Conservation (phyloP, 2,329 filamentous ascomycete species). For the Diaporthe ilicicola region DNA sequence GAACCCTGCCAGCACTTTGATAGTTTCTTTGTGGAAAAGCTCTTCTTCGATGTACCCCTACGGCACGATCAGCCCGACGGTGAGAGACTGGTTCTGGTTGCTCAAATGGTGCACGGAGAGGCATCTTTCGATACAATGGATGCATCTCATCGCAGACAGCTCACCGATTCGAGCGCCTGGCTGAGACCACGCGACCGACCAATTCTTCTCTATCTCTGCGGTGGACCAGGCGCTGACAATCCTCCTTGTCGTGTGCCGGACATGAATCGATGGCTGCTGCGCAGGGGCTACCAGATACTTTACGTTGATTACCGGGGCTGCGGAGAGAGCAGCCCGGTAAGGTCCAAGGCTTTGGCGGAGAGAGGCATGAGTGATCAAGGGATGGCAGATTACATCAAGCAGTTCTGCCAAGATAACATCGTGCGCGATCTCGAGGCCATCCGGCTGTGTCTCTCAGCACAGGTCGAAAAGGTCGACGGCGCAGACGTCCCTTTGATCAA, state of each 20-base stretch:
- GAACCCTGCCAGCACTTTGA: background rate
- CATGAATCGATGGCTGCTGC: constrained; percentile 67
- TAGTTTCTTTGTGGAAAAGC: background rate
- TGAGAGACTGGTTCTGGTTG: background rate
- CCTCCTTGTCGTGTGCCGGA: constrained; percentile 29
- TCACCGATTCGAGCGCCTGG: background rate
- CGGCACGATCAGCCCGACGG: background rate
- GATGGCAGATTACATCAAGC: constrained; percentile 71
- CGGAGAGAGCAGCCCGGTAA: constrained; percentile 70
- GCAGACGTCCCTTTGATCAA: constrained; percentile 62
- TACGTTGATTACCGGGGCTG: constrained; percentile 79
- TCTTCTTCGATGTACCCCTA: background rate
- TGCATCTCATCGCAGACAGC: background rate
- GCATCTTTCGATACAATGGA: background rate
- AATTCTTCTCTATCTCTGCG: constrained; percentile 67
- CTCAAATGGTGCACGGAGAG: constrained; percentile 21
- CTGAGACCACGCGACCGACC: background rate
- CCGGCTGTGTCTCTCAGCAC: constrained; percentile 57
- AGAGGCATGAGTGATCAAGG: constrained; percentile 56
- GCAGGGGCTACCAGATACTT: constrained; percentile 73
- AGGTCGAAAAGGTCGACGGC: constrained; percentile 43
- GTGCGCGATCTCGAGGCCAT: constrained; percentile 78
- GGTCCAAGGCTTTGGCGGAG: constrained; percentile 65
- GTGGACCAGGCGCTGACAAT: constrained; percentile 71
- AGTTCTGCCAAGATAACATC: constrained; percentile 77